Evolutionary conservation across 2,329 filamentous ascomycete species (phyloP), one percentile per base, ranked within the genome.

Genomic region (Mariannaea sp.): DNA sequence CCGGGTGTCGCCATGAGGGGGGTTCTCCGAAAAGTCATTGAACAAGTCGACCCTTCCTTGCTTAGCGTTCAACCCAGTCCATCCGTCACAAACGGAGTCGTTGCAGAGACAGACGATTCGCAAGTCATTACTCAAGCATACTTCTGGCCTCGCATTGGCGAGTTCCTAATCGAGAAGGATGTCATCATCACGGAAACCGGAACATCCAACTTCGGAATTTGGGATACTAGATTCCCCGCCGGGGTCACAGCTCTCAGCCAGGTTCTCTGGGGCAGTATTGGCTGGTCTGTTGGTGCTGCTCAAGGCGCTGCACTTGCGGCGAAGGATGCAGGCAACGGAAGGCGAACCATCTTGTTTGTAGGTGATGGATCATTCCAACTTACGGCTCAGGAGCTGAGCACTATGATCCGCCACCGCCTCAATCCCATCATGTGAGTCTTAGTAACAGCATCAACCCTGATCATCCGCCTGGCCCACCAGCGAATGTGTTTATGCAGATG

Each of bases 341-440:
- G 84, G 20, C 79, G 92, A 55, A 91, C 88, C 0, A 86, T 97
- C 39, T 78, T 96, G 30, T 92, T 95, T 67, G 90, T 92, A n/a
- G 92, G 92, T 19, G 92, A 96, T 65, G 92, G 92, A 22, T 90
- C 86, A 52, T 86, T 95, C 72, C 90, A 96, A 70, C 79, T 96
- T 53, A 95, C 90, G 0, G 87, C 83, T 0, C 91, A 96, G 70
- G 91, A 94, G 72, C 69, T 96, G 58, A 89, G 85, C 71, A 94
- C 90, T 9, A 93, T 96, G 81, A 83, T 96, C 59, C 82, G 86
- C 24, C 86, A 89, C 55, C 79, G 82, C 19, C 76, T 96, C 52
- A 86, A 87, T 57, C 83, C 89, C 16, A 93, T 92, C 66, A 86
- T 96, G 80, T 88, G 74, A 77, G 83, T 75, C 22, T 26, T 5